Evolutionary conservation across 805 yeast genomes (phyloP).

Genomic region (Hanseniaspora osmophila): DNA sequence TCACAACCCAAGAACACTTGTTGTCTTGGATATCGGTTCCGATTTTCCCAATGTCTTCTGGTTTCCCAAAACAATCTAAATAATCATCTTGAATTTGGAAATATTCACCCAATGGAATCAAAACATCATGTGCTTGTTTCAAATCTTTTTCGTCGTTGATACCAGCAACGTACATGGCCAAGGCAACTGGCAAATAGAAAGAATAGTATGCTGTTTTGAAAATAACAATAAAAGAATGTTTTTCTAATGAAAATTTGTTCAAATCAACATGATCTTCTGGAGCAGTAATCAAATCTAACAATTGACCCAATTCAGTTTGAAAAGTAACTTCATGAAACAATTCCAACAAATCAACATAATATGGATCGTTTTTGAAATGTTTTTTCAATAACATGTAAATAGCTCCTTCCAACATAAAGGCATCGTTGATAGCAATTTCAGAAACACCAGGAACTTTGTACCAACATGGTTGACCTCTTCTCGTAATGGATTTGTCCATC

Average conservation of each 20-base stretch:
- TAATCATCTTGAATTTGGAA: conserved; percentile 98
- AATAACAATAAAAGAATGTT: conserved; percentile 89
- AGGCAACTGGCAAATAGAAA: conserved; percentile 92
- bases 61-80: conserved; percentile 93
- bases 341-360: conserved; percentile 82
- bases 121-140: conserved; percentile 73
- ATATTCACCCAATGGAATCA: conserved; percentile 92
- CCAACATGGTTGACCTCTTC: conserved; percentile 99
- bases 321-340: conserved; percentile 94
- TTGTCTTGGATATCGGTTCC: conserved; percentile 98
- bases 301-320: conserved; percentile 95
- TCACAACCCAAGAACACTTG: conserved; percentile 95
- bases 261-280: conserved; percentile 92
- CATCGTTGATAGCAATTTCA: conserved; percentile 90
- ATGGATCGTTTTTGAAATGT: conserved; percentile 67
- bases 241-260: conserved; percentile 68
- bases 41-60: conserved; percentile 93
- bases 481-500: conserved; percentile 92
- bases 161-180: conserved; percentile 91
- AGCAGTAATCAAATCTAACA: conserved; percentile 88
- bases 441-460: conserved; percentile 67
- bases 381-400: conserved; percentile 80
- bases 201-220: conserved; percentile 96
- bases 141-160: conserved; percentile 55
- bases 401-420: conserved; percentile 92